Conservation (phyloP, 2,329 filamentous ascomycete genomes). For the Penicillium sp. region DNA sequence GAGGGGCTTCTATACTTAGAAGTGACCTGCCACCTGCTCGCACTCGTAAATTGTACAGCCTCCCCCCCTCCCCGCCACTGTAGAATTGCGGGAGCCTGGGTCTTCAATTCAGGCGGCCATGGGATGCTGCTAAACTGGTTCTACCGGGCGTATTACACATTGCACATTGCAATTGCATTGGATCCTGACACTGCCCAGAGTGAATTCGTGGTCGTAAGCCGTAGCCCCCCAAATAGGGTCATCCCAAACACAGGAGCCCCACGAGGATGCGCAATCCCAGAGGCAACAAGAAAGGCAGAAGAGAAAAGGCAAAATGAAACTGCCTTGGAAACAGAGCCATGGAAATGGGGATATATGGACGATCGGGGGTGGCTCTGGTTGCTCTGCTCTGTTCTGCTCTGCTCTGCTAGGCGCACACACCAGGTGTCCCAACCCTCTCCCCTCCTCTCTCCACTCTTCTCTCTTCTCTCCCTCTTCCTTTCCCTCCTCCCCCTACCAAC, state of each 20-base stretch:
- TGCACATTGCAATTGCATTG: no score
- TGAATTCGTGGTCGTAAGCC: no score
- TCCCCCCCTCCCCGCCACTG: conserved; percentile 13
- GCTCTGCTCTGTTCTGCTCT: no score
- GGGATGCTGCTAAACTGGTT: no score
- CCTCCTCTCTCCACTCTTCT: conserved; percentile 26
- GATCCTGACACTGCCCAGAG: not conserved
- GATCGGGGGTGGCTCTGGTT: conserved; percentile 16
- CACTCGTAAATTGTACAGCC: not conserved
- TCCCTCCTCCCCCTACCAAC: conserved; percentile 27
- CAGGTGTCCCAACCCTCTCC: conserved; percentile 31
- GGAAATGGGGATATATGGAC: conserved; percentile 5
- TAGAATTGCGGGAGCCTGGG: conserved; percentile 10
- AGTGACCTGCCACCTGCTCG: conserved; percentile 8
- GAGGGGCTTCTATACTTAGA: conserved; percentile 25
- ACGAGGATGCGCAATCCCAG: conserved; percentile 11
- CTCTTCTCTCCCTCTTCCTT: conserved; percentile 25
- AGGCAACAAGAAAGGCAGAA: not conserved
- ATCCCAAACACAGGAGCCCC: not conserved
- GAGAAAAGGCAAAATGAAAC: not conserved
- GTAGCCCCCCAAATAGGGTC: not conserved
- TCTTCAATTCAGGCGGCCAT: not conserved
- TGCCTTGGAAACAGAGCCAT: conserved; percentile 13
- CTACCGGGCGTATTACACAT: not conserved
- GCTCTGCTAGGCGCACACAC: no score